These are phyloP conservation scores for Coemansia sp. DNA, from an alignment of 192 early-diverging fungal genomes.

Conservation along the genomic window DNA sequence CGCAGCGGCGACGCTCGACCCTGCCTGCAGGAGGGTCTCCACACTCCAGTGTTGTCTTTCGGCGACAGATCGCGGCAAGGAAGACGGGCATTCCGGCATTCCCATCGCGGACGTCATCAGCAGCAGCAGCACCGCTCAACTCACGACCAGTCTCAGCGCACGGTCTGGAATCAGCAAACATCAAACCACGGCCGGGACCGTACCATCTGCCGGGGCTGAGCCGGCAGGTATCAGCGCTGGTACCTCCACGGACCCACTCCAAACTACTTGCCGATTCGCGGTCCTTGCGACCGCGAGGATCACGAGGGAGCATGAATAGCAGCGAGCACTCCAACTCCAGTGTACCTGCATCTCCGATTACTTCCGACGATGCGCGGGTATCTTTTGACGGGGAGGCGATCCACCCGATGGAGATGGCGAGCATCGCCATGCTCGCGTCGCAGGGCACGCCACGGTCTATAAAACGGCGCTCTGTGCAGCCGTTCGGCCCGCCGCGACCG, in stretches of 20 bases:
- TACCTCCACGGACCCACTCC: constrained; percentile 7
- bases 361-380: constrained; percentile 18
- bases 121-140: not conserved
- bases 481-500: constrained; percentile 12
- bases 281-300: constrained; percentile 9
- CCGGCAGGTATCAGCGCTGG: constrained; percentile 4
- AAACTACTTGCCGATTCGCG: constrained; percentile 10
- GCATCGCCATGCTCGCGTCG: constrained; percentile 20
- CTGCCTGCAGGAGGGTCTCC: constrained; percentile 12
- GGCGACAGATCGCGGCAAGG: constrained; percentile 28
- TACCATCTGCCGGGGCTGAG: constrained; percentile 11
- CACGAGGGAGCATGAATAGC: constrained; percentile 23
- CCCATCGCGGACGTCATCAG: constrained; percentile 24
- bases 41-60: constrained; percentile 11
- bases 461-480: constrained; percentile 5
- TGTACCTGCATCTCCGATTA: constrained; percentile 17
- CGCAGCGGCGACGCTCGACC: constrained; percentile 12
- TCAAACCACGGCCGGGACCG: constrained; percentile 13
- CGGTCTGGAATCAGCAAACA: too few relatives aligned
- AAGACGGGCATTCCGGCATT: constrained; percentile 24
- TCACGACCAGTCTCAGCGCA: too few relatives aligned
- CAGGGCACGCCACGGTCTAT: constrained; percentile 4
- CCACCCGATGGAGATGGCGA: constrained; percentile 9
- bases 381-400: constrained; percentile 42
- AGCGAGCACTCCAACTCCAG: constrained; percentile 17